Evolutionary conservation across 139 green algal genomes (phyloP).

Genomic region (Ettlia oleoabundans): DNA sequence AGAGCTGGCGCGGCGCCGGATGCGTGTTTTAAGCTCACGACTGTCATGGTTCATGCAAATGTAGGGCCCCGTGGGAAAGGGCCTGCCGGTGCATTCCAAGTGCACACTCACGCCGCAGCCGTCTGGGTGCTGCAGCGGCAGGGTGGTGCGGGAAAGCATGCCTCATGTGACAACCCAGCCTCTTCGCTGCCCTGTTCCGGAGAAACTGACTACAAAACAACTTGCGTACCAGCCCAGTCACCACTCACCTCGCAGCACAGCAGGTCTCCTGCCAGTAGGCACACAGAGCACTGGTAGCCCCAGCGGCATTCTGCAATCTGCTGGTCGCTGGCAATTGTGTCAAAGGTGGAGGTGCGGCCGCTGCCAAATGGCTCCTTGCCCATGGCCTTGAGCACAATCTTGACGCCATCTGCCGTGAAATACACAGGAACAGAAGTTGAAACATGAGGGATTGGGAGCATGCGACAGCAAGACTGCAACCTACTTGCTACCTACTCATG

Average conservation of each 20-base stretch:
- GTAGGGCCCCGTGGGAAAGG: slow-evolving; percentile 30
- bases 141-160: too few species aligned
- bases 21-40: slow-evolving; percentile 42
- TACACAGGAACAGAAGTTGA: too few species aligned
- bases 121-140: slow-evolving; percentile 40
- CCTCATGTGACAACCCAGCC: too few species aligned
- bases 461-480: too few species aligned
- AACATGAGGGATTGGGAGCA: too few species aligned
- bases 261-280: slow-evolving; percentile 49
- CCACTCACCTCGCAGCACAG: slow-evolving; percentile 59
- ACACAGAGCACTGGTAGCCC: slow-evolving; percentile 51
- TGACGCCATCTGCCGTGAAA: slow-evolving; percentile 27
- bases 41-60: slow-evolving; percentile 51
- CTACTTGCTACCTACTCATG: too few species aligned
- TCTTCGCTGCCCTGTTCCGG: too few species aligned
- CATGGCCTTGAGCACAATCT: slow-evolving; percentile 45
- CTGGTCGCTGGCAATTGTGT: slow-evolving; percentile 32
- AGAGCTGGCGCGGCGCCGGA: slow-evolving; percentile 32
- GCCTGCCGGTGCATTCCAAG: slow-evolving; percentile 43
- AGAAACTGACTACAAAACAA: background rate
- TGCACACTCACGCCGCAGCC: slow-evolving; percentile 44
- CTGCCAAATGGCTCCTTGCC: slow-evolving; percentile 43
- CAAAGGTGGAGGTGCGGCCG: slow-evolving; percentile 26
- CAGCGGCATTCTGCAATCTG: slow-evolving; percentile 44
- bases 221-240: background rate